Evolutionary conservation across 805 yeast genomes (phyloP).

Genomic region (Myxozyma nipponensis): DNA sequence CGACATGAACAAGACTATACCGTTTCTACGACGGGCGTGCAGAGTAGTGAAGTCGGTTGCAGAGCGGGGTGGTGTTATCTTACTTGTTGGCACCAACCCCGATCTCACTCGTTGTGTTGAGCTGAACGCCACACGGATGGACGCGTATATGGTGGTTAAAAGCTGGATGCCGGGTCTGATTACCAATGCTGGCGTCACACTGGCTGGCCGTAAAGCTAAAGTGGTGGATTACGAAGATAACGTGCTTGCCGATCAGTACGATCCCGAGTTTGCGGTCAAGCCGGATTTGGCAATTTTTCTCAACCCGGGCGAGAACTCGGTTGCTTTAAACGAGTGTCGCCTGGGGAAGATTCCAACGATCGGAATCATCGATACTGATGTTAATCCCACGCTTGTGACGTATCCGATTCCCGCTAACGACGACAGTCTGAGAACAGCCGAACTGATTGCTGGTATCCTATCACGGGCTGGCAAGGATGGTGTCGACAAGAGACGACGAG

Average conservation of each 20-base stretch:
- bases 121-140: constrained; percentile 70
- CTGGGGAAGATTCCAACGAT: constrained; percentile 83
- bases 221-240: constrained; percentile 74
- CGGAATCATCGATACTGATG: constrained; percentile 90
- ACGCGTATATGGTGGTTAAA: constrained; percentile 75
- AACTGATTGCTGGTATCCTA: constrained; percentile 75
- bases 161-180: constrained; percentile 96
- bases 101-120: constrained; percentile 73
- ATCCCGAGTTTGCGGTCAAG: constrained; percentile 43
- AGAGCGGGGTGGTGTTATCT: constrained; percentile 75
- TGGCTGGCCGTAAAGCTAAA: constrained; percentile 55
- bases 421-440: constrained; percentile 77
- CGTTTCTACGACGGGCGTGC: constrained; percentile 74
- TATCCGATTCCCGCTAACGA: constrained; percentile 97
- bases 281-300: constrained; percentile 86
- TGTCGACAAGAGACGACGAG: not conserved
- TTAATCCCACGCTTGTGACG: constrained; percentile 83
- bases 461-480: constrained; percentile 85
- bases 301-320: constrained; percentile 83
- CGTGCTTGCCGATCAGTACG: not conserved
- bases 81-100: constrained; percentile 79
- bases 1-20: constrained; percentile 78
- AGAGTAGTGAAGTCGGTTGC: constrained; percentile 80
- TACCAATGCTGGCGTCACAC: constrained; percentile 73
- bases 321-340: constrained; percentile 75